Percentiles rank a stretch among this genome's conserved stretches.
These are phyloP conservation scores for Colletotrichum spinosum DNA, from an alignment of 2,329 filamentous ascomycete species.

Conservation along the genomic window DNA sequence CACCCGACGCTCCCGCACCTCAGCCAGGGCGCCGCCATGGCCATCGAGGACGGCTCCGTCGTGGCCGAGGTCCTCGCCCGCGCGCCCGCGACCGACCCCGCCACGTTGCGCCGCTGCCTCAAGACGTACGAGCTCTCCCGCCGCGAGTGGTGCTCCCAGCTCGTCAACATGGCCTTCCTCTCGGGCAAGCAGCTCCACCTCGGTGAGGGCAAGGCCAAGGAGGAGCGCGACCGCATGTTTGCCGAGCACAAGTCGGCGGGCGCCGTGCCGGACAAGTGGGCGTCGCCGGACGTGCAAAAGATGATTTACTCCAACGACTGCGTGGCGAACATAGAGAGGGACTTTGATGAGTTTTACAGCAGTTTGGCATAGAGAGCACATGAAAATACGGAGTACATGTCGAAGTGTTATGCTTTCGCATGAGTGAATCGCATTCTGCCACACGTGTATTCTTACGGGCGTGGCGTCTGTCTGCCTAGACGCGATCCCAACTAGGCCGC, in stretches of 20 bases:
- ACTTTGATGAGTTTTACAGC: constrained; percentile 61
- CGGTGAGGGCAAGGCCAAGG: constrained; percentile 67
- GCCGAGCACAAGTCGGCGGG: constrained; percentile 61
- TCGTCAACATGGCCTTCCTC: constrained; percentile 66
- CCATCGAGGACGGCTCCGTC: constrained; percentile 74
- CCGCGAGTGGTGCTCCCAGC: constrained; percentile 63
- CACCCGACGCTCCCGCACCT: constrained; percentile 77
- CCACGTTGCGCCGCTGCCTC: constrained; percentile 60
- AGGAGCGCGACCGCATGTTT: constrained; percentile 69
- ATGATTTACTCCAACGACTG: constrained; percentile 75
- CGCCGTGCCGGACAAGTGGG: constrained; percentile 75
- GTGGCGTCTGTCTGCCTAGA: too few relatives aligned
- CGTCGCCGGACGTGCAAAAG: constrained; percentile 75
- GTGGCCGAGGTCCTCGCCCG: constrained; percentile 64
- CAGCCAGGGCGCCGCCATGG: constrained; percentile 75
- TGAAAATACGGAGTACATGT: neutral
- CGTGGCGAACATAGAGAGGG: constrained; percentile 63
- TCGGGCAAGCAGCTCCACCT: constrained; percentile 68
- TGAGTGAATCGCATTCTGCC: too few relatives aligned
- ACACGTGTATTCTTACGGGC: too few relatives aligned
- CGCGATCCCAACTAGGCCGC: too few relatives aligned
- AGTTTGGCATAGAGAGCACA: constrained; percentile 38
- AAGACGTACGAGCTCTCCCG: constrained; percentile 67
- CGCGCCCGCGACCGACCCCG: constrained; percentile 49
- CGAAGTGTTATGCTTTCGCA: neutral